phyloP scores from a whole-genome alignment of 768 basidiomycete genomes.

The Boletales sp. region DNA sequence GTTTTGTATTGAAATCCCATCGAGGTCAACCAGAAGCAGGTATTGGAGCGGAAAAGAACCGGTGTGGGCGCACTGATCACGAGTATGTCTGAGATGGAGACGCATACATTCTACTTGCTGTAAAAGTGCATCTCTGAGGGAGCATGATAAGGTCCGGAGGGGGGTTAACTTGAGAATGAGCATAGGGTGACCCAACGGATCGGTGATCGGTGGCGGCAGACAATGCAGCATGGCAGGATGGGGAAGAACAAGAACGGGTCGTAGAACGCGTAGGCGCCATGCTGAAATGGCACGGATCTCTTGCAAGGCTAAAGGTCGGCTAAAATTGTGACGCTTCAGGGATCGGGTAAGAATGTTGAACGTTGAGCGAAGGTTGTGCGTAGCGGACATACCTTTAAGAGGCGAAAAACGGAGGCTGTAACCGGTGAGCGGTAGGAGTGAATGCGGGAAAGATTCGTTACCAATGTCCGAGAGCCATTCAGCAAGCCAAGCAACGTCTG shows the following conservation, averaged over 20 bases:
- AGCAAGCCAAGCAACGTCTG: constrained; percentile 47
- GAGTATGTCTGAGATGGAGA: constrained; percentile 49
- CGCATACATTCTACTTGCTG: constrained; percentile 56
- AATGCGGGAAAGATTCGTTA: constrained; percentile 33
- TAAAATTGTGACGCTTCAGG: constrained; percentile 63
- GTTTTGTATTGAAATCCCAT: constrained; percentile 50
- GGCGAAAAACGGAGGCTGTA: constrained; percentile 55
- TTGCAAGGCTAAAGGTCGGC: constrained; percentile 57
- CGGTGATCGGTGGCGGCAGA: constrained; percentile 50
- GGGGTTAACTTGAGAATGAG: constrained; percentile 48
- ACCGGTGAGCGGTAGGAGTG: not conserved
- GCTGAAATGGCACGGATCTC: constrained; percentile 50
- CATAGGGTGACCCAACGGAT: constrained; percentile 66
- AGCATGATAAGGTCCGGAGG: constrained; percentile 37
- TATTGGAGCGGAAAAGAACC: constrained; percentile 56
- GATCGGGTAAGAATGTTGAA: constrained; percentile 6
- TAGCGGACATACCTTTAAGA: constrained; percentile 50
- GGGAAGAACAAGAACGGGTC: constrained; percentile 36
- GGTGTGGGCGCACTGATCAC: constrained; percentile 29
- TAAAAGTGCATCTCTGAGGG: constrained; percentile 41
- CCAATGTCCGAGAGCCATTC: constrained; percentile 67
- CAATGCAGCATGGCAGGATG: constrained; percentile 40
- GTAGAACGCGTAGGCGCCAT: constrained; percentile 46
- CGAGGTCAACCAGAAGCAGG: constrained; percentile 63
- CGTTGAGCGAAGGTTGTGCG: not conserved